Conservation (phyloP, 1,284 basidiomycete genomes). For the Coniferiporia weirii region DNA sequence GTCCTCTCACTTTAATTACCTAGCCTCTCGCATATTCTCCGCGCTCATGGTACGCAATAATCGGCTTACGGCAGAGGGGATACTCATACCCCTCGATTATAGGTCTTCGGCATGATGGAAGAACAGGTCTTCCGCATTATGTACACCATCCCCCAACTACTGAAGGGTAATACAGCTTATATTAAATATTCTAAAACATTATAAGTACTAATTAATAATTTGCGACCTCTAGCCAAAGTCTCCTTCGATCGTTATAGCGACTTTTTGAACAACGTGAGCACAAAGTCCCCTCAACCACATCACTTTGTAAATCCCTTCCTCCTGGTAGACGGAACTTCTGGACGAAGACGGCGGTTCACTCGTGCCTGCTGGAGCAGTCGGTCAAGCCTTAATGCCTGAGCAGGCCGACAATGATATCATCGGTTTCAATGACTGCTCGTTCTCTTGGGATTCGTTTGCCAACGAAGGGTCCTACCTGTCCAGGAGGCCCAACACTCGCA, state of each 20-base stretch:
- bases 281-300: not conserved
- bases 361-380: not conserved
- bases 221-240: not conserved
- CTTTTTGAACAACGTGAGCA: not conserved
- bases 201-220: not conserved
- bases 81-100: not conserved
- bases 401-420: not conserved
- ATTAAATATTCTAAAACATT: not conserved
- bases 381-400: not conserved
- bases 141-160: not conserved
- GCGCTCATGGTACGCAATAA: not conserved
- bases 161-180: not conserved
- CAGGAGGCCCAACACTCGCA: conserved; percentile 1
- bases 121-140: not conserved
- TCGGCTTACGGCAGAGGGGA: not conserved
- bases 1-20: too few relatives aligned
- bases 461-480: not conserved
- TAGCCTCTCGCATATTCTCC: not conserved
- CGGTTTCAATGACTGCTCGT: not conserved
- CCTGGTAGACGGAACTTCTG: not conserved
- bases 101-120: not conserved
- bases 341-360: not conserved
- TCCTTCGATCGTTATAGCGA: not conserved
- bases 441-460: not conserved
- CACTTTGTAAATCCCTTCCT: not conserved